Evolutionary conservation across 805 yeast genomes (phyloP).

Genomic region (Ogataea trehalophila): DNA sequence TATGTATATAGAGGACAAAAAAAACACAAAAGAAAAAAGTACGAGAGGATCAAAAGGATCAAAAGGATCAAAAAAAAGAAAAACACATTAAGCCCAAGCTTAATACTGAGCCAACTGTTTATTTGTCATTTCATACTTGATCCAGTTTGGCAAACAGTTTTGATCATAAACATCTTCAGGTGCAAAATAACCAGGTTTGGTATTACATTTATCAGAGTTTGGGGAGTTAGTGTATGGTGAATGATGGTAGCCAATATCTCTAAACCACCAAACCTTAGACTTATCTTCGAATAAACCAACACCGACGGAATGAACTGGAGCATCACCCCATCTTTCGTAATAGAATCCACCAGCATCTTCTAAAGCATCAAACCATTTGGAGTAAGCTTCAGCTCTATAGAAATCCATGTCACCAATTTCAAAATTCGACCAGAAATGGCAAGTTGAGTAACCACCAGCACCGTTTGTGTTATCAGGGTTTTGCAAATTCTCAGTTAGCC

Average conservation of each 20-base stretch:
- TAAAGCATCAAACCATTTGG: constrained; percentile 58
- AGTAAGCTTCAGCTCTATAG: constrained; percentile 68
- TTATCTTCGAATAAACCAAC: constrained; percentile 44
- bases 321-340: constrained; percentile 65
- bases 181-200: constrained; percentile 20
- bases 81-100: not conserved
- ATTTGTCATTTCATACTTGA: constrained; percentile 33
- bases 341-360: constrained; percentile 77
- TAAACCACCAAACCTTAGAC: constrained; percentile 45
- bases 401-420: constrained; percentile 74
- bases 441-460: constrained; percentile 61
- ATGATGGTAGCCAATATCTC: constrained; percentile 49
- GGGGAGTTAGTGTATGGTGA: constrained; percentile 47
- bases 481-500: constrained; percentile 69
- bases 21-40: not conserved
- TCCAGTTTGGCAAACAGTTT: constrained; percentile 70
- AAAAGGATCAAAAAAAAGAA: not conserved
- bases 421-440: constrained; percentile 88
- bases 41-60: not conserved
- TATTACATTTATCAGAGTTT: constrained; percentile 24
- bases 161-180: constrained; percentile 43
- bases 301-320: constrained; percentile 50
- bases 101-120: constrained; percentile 16
- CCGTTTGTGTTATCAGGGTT: constrained; percentile 40
- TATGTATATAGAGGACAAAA: too few relatives aligned